Conservation (phyloP, 2,329 filamentous ascomycete species). For the Bipolaris bicolor region DNA sequence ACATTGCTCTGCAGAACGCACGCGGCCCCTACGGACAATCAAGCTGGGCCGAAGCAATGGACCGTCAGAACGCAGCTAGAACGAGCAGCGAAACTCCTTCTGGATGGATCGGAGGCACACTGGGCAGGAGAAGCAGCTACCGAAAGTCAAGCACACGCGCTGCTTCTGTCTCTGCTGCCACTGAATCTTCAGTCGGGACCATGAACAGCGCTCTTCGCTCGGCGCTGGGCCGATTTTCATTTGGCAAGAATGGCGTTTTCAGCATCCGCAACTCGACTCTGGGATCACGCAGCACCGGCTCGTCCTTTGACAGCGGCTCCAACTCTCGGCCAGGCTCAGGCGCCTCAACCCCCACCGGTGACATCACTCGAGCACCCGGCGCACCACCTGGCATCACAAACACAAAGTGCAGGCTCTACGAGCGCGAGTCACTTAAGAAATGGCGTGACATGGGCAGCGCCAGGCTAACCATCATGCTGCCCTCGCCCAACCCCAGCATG, state of each 20-base stretch:
- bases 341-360: conserved; percentile 42
- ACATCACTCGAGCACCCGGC: conserved; percentile 32
- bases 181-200: conserved; percentile 75
- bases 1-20: conserved; percentile 78
- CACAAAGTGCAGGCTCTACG: conserved; percentile 84
- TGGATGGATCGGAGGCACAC: conserved; percentile 58
- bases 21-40: conserved; percentile 60
- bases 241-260: conserved; percentile 72
- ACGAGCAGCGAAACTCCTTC: conserved; percentile 43
- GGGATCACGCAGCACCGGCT: conserved; percentile 62
- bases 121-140: conserved; percentile 61
- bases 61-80: conserved; percentile 56
- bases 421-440: conserved; percentile 73
- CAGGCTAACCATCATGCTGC: conserved; percentile 78
- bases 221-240: conserved; percentile 74
- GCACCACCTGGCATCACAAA: conserved; percentile 73
- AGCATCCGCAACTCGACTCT: conserved; percentile 83
- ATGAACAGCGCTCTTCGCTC: conserved; percentile 77
- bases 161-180: conserved; percentile 66
- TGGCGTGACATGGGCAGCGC: conserved; percentile 94
- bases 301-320: conserved; percentile 55
- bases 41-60: conserved; percentile 59
- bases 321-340: conserved; percentile 36
- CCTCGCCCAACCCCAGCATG: conserved; percentile 61
- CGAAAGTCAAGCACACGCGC: conserved; percentile 60